Evolutionary conservation across 2,329 filamentous ascomycete genomes (phyloP), one percentile per base, ranked within the genome.

Genomic region (Fusarium staphyleae): DNA sequence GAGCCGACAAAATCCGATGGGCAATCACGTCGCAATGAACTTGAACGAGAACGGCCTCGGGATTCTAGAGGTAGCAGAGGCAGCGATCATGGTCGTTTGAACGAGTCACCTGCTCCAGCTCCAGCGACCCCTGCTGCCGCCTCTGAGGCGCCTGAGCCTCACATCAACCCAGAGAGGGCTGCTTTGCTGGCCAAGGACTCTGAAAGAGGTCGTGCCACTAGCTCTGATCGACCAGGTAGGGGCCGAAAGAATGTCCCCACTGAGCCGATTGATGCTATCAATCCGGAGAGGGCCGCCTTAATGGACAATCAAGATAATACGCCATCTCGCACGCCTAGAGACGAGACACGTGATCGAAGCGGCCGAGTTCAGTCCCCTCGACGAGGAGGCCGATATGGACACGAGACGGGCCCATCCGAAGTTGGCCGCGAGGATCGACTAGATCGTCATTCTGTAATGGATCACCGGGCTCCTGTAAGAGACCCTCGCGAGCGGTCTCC

Each of bases 121-220:
- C 46, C 70, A n/a, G 66, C 74, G 2, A 41, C 48, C 0, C 52
- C 58, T 12, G 61, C 72, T 29, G 47, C 70, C 29, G 52, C 52
- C 12, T 24, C 57, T 4, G 66, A 69, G 4, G 36, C 62, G 4
- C 67, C 72, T 14, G 82, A 81, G 10, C 80, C 81, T 7, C 72
- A 74, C 8, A 80, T 85, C 63, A 84, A 85, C 55, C 81, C 83
- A 1, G 81, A 83, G 44, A 77, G 83, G 50, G 80, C 81, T 24
- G 77, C 81, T 8, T 70, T 82, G 5, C 77, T 83, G 44, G 74
- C 74, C 1, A 63, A 75, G 53, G 72, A 76, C 15, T 48, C 58
- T 24, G 68, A 70, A 16, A 62, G 67, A 22, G 28, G 60, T 24
- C 66, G 70, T n/a, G 63, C 56, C 15, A 60, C 61, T 12, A 70